A percentile compares a stretch with the other conserved stretches of the same genome.
Conservation (phyloP, 2,329 filamentous ascomycete genomes). For the Trematosphaeria pertusa region DNA sequence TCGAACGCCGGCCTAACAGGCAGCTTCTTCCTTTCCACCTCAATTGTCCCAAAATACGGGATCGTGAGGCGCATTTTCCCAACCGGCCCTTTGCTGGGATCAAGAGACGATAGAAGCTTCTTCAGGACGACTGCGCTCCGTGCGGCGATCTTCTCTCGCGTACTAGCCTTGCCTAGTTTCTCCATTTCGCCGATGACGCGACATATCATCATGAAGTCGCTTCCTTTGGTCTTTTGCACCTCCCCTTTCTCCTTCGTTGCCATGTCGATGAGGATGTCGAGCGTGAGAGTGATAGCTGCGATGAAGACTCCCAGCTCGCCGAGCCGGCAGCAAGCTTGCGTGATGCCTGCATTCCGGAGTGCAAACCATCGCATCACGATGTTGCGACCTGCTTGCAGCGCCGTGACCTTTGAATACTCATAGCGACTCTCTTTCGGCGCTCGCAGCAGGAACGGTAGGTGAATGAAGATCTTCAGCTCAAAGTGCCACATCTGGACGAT, state of each 20-base stretch:
- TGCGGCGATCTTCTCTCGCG: conserved; percentile 43
- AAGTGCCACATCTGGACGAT: conserved; percentile 47
- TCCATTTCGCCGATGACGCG: conserved; percentile 46
- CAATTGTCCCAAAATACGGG: conserved; percentile 45
- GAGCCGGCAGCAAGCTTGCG: conserved; percentile 43
- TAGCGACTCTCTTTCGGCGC: conserved; percentile 39
- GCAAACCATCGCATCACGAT: conserved; percentile 47
- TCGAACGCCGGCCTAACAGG: conserved; percentile 39
- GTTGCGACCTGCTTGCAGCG: conserved; percentile 43
- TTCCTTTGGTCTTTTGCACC: conserved; percentile 41
- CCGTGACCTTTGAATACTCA: conserved; percentile 44
- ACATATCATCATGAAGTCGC: conserved; percentile 46
- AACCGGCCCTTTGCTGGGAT: conserved; percentile 29
- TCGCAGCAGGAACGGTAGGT: conserved; percentile 43
- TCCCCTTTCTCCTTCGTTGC: conserved; percentile 40
- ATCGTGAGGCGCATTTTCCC: conserved; percentile 36
- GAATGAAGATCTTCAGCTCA: conserved; percentile 44
- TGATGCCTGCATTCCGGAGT: conserved; percentile 42
- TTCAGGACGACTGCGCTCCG: conserved; percentile 42
- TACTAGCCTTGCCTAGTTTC: conserved; percentile 37
- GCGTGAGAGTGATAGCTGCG: conserved; percentile 41
- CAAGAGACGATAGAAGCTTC: conserved; percentile 41
- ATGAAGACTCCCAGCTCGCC: conserved; percentile 45
- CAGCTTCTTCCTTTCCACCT: conserved; percentile 36
- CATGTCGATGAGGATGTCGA: conserved; percentile 47